A percentile compares a stretch with the other conserved stretches of the same genome.
Conservation (phyloP, 192 early-diverging fungal genomes). For the Jimgerdemannia lactiflua region DNA sequence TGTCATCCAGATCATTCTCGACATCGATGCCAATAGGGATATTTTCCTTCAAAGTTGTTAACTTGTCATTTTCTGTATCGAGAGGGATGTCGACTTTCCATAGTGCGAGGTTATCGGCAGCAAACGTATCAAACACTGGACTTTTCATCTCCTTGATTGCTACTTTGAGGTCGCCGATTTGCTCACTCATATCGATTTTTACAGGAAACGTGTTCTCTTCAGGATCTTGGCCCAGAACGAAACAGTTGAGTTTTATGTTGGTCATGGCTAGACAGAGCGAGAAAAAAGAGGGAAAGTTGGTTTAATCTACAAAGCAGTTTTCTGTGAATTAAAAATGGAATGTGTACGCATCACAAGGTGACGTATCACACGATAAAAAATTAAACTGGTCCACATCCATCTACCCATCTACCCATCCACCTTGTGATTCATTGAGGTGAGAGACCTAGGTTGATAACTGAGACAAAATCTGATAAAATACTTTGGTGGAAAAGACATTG, state of each 20-base stretch:
- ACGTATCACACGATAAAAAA: too few species aligned
- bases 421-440: too few species aligned
- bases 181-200: constrained; percentile 10
- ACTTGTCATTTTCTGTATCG: neutral
- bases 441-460: too few species aligned
- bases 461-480: too few species aligned
- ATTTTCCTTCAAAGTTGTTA: neutral
- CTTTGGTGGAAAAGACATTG: too few species aligned
- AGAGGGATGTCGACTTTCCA: neutral
- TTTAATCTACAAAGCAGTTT: too few species aligned
- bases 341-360: too few species aligned
- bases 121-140: neutral
- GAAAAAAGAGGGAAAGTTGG: neutral
- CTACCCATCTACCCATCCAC: too few species aligned
- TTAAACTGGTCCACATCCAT: too few species aligned
- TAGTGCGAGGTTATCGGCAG: neutral
- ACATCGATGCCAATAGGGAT: too few species aligned
- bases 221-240: neutral
- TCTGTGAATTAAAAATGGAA: too few species aligned
- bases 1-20: too few species aligned
- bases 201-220: constrained; percentile 8
- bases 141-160: constrained; percentile 4
- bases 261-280: neutral
- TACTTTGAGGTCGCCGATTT: constrained; percentile 6
- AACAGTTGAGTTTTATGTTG: neutral